Percentiles rank a stretch among this genome's conserved stretches.
Evolutionary conservation across 179 eudicot genomes (phyloP).

Genomic region (Gypsophila paniculata): DNA sequence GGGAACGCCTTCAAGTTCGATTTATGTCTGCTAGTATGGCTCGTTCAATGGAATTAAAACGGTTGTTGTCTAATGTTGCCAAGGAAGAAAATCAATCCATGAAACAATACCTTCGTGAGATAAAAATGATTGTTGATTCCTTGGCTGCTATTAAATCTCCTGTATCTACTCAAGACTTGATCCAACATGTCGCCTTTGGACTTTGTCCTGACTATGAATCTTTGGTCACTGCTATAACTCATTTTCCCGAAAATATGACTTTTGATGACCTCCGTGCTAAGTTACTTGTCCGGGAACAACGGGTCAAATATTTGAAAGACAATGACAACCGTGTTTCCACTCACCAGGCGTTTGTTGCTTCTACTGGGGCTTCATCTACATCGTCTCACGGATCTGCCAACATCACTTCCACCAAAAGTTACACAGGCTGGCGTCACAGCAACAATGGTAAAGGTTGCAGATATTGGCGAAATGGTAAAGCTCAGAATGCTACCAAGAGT

Average conservation of each 20-base stretch:
- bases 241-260: neutral
- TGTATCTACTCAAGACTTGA: neutral
- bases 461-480: no score
- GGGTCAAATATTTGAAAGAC: neutral
- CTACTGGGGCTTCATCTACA: neutral
- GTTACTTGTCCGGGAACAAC: neutral
- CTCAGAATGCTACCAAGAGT: no score
- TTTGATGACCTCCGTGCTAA: conserved; percentile 3
- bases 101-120: conserved; percentile 6
- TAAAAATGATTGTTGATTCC: neutral
- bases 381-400: no score
- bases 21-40: conserved; percentile 14
- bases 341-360: neutral
- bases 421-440: no score
- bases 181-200: neutral
- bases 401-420: no score
- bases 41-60: neutral
- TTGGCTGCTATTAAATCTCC: neutral
- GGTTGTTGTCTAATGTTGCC: neutral
- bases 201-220: neutral
- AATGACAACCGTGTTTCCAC: neutral
- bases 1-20: neutral
- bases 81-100: neutral
- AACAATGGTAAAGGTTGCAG: no score
- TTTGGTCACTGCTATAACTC: neutral